A percentile compares a stretch with the other conserved stretches of the same genome.
phyloP scores from a whole-genome alignment of 257 asterid genomes.

The Paulownia fortunei region DNA sequence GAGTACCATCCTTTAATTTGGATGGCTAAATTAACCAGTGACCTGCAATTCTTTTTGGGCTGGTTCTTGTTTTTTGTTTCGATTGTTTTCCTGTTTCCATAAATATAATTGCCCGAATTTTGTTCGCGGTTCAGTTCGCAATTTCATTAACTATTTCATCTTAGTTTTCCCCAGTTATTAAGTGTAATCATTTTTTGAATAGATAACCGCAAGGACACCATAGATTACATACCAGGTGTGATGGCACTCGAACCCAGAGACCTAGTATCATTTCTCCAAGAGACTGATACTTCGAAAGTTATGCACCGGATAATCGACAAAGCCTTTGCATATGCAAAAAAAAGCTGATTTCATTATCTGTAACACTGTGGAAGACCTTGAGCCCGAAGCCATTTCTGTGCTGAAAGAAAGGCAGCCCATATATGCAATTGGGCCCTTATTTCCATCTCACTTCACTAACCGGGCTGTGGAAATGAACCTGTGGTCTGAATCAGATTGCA shows the following conservation, averaged over 20 bases:
- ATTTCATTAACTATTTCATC: too few relatives aligned
- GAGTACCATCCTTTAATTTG: too few relatives aligned
- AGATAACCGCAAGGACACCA: constrained; percentile 32
- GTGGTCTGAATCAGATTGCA: constrained; percentile 30
- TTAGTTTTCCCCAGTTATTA: not conserved
- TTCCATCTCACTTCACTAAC: constrained; percentile 27
- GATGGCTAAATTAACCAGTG: too few relatives aligned
- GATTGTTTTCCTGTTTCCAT: too few relatives aligned
- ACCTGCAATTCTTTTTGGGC: too few relatives aligned
- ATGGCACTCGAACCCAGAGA: constrained; percentile 39
- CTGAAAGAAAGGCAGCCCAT: constrained; percentile 12
- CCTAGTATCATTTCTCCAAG: constrained; percentile 50
- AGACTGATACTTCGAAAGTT: constrained; percentile 20
- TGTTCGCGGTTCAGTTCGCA: too few relatives aligned
- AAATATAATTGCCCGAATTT: too few relatives aligned
- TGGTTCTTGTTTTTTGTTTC: too few relatives aligned
- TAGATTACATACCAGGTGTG: constrained; percentile 62
- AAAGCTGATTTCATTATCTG: constrained; percentile 56
- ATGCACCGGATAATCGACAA: constrained; percentile 41
- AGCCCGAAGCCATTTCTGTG: constrained; percentile 23
- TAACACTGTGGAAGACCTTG: constrained; percentile 62
- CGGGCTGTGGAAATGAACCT: constrained; percentile 18
- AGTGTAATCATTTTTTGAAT: not conserved
- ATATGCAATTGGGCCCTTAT: constrained; percentile 31
- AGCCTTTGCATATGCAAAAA: constrained; percentile 45